Base-by-base conservation (phyloP, 139 green algal species). In the Chlorella vulgaris region DNA sequence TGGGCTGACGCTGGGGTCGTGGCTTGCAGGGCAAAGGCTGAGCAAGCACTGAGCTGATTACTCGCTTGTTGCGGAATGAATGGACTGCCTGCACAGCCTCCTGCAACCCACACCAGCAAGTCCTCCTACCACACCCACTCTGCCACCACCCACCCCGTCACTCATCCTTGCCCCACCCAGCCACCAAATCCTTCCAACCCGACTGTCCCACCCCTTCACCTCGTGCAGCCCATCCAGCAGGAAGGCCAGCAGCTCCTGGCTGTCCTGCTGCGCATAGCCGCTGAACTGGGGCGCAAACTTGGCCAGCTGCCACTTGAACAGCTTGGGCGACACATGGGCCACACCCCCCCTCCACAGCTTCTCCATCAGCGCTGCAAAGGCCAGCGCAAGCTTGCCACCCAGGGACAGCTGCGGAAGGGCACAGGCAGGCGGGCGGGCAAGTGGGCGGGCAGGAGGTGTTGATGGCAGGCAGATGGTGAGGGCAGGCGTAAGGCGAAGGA, bases 181-280 rank as follows among this genome's bases (percentile, higher is more conserved):
- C 4, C 31, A 18, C 31, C 63, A 58, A 58, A n/a, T n/a, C n/a
- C n/a, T n/a, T n/a, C 29, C 63, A 22, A 42, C 5, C 63, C 24
- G n/a, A 39, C n/a, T 15, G n/a, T 24, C 62, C 62, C 4, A 39
- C 62, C 62, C 62, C 4, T n/a, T 40, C 71, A 78, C 71, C 71
- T 71, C 74, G 84, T 98, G 95, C 81, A 98, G 84, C 6, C 96
- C 96, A 75, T 99, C 96, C 73, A 99, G 86, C 83, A 99, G 90
- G 83, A 98, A 99, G 1, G 93, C 93, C 40, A 99, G 89, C 71
- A 99, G 90, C 90, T 96, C 93, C 86, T 95, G 94, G 31, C 78
- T 88, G 84, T 99, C 96, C 74, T 99, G 96, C 90, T 99, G 96
- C 42, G 89, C 88, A 81, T 98, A 98, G 21, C 95, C 96, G 33